Evolutionary conservation across 345 rosid species (phyloP), one percentile per base, ranked within the genome.

Genomic region (Syzygium aqueum): DNA sequence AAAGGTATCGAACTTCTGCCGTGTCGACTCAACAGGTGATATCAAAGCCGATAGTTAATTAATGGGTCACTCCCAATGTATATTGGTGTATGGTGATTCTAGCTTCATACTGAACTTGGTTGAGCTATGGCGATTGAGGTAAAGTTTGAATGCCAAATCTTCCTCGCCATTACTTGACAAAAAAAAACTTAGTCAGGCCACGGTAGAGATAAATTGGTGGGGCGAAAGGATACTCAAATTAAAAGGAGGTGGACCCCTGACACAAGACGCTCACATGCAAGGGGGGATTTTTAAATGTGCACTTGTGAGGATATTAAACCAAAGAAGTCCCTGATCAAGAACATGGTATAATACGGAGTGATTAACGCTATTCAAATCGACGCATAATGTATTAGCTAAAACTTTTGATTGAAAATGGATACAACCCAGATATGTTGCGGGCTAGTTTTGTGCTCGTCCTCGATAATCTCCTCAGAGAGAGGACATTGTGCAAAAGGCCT

Each of bases 1-100:
- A 37, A 73, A 25, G 8, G 27, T 37, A 37, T 11, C 0, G 0
- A 21, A 13, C 14, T 67, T 33, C 11, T 17, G 6, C 11, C 19
- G 13, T 3, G 19, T 67, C 43, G 9, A 30, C 40, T 30, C 43
- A 67, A 67, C 78, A 16, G 30, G 6, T 33, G 46, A 6, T 67
- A 17, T 33, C 3, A 67, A 0, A 67, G 7, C 13, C 0, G 3
- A 67, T 8, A 30, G 11, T 4, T 30, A 67, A 30, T 67, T 5
- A 33, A 8, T 65, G 46, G 23, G 46, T 21, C 5, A 1, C 80
- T 67, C 25, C 46, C 80, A 30, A 4, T 33, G 19, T 33, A 33
- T 17, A 33, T 73, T 9, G 23, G 5, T 4, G 7, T 33, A 19
- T 8, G 25, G 25, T 33, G 5, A 67, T 67, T 67, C 5, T 1